These are phyloP conservation scores for Mrakia hoshinonis DNA, from an alignment of 768 basidiomycete genomes.

Conservation along the genomic window DNA sequence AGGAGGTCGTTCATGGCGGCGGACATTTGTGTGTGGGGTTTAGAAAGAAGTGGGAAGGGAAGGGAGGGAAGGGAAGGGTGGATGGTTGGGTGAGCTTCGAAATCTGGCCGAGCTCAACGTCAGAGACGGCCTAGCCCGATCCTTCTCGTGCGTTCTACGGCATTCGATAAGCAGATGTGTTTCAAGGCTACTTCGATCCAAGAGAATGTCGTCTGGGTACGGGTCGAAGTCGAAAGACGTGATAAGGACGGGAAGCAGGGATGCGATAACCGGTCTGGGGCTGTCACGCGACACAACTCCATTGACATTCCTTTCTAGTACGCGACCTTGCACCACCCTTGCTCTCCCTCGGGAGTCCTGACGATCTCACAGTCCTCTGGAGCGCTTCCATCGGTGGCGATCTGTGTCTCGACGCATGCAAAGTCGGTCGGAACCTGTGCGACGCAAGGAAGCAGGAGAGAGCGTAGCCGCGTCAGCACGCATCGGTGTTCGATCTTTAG, in stretches of 20 bases:
- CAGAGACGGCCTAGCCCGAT: too few relatives aligned
- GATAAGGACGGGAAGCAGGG: too few relatives aligned
- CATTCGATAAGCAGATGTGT: too few relatives aligned
- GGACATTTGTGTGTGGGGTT: not conserved
- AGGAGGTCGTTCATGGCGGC: slow-evolving; percentile 16
- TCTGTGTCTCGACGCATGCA: slow-evolving; percentile 85
- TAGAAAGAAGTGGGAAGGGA: not conserved
- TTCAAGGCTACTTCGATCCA: too few relatives aligned
- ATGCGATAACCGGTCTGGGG: too few relatives aligned
- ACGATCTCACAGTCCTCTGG: slow-evolving; percentile 77
- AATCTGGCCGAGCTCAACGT: not conserved
- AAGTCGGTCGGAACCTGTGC: slow-evolving; percentile 36
- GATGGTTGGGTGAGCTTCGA: not conserved
- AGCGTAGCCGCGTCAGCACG: slow-evolving; percentile 7
- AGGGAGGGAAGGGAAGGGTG: not conserved
- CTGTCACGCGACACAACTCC: too few relatives aligned
- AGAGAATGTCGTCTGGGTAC: too few relatives aligned
- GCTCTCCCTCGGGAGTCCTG: slow-evolving; percentile 1
- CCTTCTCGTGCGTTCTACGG: too few relatives aligned
- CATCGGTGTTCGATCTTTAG: too few relatives aligned
- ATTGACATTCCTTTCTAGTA: not conserved
- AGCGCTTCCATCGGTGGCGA: slow-evolving; percentile 59
- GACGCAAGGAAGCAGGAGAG: slow-evolving; percentile 43
- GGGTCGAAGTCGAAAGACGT: too few relatives aligned
- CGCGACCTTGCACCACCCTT: slow-evolving; percentile 3